A percentile compares a stretch with the other conserved stretches of the same genome.
These are phyloP conservation scores for Mitragyna speciosa DNA, from an alignment of 257 asterid genomes.

Conservation along the genomic window DNA sequence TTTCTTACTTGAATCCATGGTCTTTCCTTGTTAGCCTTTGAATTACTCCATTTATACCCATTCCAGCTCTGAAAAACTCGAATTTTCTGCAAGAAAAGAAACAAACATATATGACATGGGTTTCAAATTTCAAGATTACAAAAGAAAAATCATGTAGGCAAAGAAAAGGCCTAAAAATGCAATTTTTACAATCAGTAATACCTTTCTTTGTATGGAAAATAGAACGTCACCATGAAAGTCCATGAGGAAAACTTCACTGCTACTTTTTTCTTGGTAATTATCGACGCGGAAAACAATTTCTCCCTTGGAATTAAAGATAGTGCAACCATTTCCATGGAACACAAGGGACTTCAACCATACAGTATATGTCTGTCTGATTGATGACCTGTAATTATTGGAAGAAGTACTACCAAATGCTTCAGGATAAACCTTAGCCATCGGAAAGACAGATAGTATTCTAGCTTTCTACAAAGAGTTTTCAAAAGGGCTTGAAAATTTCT, in stretches of 20 bases:
- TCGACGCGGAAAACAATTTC: slow-evolving; percentile 69
- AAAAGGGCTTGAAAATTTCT: neutral
- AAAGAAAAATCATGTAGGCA: neutral
- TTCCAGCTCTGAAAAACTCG: slow-evolving; percentile 49
- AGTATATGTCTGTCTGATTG: slow-evolving; percentile 53
- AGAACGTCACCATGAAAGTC: slow-evolving; percentile 60
- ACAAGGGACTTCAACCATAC: slow-evolving; percentile 88
- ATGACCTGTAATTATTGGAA: slow-evolving; percentile 19
- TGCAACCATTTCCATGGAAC: slow-evolving; percentile 80
- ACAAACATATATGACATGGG: neutral
- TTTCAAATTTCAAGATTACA: neutral
- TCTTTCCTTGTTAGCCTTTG: slow-evolving; percentile 29
- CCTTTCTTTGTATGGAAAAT: slow-evolving; percentile 69
- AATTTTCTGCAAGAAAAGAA: slow-evolving; percentile 36
- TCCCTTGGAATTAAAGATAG: slow-evolving; percentile 60
- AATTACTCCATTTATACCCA: slow-evolving; percentile 53
- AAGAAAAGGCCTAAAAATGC: neutral
- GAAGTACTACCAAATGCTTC: slow-evolving; percentile 21
- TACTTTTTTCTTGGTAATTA: slow-evolving; percentile 58
- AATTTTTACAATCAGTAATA: slow-evolving; percentile 3
- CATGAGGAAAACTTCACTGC: slow-evolving; percentile 67
- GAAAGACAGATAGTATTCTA: neutral
- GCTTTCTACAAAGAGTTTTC: neutral
- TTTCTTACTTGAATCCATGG: slow-evolving; percentile 64
- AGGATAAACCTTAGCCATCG: slow-evolving; percentile 72